phyloP scores from a whole-genome alignment of 1,284 basidiomycete species.

The Sphagnurus paluster region DNA sequence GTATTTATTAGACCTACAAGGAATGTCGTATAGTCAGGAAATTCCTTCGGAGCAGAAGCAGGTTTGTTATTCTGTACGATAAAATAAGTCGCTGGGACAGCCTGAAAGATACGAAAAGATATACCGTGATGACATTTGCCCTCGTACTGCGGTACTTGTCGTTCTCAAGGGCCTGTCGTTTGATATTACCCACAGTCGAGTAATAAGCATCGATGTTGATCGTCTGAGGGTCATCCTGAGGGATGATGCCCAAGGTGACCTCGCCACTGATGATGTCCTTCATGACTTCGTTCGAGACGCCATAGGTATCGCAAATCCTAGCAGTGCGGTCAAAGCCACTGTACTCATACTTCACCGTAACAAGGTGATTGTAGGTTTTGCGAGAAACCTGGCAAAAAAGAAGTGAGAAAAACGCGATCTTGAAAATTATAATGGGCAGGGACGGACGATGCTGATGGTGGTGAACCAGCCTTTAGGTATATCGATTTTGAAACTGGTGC shows the following conservation, averaged over 20 bases:
- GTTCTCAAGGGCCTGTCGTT: slow-evolving; percentile 1
- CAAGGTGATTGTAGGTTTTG: slow-evolving; percentile 13
- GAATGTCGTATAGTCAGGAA: slow-evolving; percentile 12
- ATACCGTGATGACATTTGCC: slow-evolving; percentile 9
- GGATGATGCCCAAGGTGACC: slow-evolving; percentile 6
- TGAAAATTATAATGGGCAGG: background rate
- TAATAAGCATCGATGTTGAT: slow-evolving; percentile 9
- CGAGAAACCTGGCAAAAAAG: slow-evolving; percentile 9
- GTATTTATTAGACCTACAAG: slow-evolving; percentile 1
- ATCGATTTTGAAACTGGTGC: slow-evolving; percentile 10
- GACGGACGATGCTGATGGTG: slow-evolving; percentile 10
- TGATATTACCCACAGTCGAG: slow-evolving; percentile 1
- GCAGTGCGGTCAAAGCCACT: background rate
- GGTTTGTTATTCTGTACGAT: slow-evolving; percentile 8
- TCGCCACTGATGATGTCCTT: slow-evolving; percentile 4
- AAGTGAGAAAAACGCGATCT: background rate
- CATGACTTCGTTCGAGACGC: slow-evolving; percentile 11
- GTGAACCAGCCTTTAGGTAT: slow-evolving; percentile 13
- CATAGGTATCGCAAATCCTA: slow-evolving; percentile 5
- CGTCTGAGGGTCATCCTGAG: slow-evolving; percentile 5
- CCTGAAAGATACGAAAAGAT: background rate
- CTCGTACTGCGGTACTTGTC: slow-evolving; percentile 11
- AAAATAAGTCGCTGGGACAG: background rate
- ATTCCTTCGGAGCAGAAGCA: slow-evolving; percentile 2
- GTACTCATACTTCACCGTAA: slow-evolving; percentile 6